Base-by-base conservation (phyloP, 1,284 basidiomycete genomes). In the Takashimella tepidaria region DNA sequence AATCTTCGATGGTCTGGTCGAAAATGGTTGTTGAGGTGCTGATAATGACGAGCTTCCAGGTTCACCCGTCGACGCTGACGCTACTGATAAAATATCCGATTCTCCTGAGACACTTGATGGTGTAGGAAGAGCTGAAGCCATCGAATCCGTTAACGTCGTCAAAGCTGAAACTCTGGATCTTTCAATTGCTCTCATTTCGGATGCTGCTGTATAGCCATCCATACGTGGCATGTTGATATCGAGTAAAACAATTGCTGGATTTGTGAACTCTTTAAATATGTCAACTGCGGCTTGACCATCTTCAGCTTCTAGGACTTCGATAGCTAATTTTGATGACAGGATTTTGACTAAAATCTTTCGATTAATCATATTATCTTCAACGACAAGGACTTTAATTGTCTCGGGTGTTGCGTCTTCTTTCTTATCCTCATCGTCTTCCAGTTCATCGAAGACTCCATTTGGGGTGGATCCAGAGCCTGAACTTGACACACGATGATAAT, bases 221-320 rank as follows among this genome's bases (percentile, higher is more conserved):
- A 72, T 70, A 16, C 61, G 61, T 5, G 73, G 73, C 73, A 75
- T 75, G 55, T 73, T 75, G 55, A 75, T 74, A 50, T 75, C 73
- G 13, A 74, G 61, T 11, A 75, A 56, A 8, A 73, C 67, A n/a
- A 68, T 63, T 6, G 45, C 56, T 2, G 62, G 63, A 2, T 25
- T 11, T 13, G 43, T 50, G 27, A 72, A 62, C 4, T 59, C 43
- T 41, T 57, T 56, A 59, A 75, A 75, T 23, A 52, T 58, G 13
- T 66, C 59, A 2, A 75, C 65, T 23, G 73, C 73, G 25, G 64
- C 68, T 4, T 64, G 50, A 10, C 73, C 73, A 59, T 75, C 71
- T 21, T 60, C 68, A 1, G 72, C 70, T 54, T 74, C 71, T 45
- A 50, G 42, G 42, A 70, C 61, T 16, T 70, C 62, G 27, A 69